Evolutionary conservation across 2,329 filamentous ascomycete genomes (phyloP), one percentile per base, ranked within the genome.

Genomic region (Colletotrichum euphorbiae): DNA sequence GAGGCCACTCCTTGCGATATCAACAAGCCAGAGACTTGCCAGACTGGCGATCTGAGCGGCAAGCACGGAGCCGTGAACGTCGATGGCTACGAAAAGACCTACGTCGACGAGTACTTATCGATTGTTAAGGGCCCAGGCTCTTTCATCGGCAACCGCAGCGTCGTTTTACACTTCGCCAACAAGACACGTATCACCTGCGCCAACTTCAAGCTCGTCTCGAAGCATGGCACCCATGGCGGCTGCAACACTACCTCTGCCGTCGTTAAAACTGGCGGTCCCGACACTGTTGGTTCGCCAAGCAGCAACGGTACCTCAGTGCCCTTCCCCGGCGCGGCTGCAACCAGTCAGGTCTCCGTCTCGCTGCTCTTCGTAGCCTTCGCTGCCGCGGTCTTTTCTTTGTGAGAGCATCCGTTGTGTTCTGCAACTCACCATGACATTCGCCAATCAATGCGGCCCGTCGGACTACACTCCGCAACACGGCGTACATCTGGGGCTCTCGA

Each of bases 41-140:
- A 95, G 79, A 87, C 92, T 11, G 92, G 93, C 71, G 92, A 95
- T 76, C 82, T 94, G 63, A 87, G 87, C 73, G 92, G 92, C 75
- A 95, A 95, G 81, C 82, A 91, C 74, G 91, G 91, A 70, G 83
- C 83, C 69, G 85, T 92, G 73, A 48, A 43, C 42, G 31, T 48
- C 2, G 83, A 84, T 70, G 80, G 84, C 12, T 89, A 84, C 74
- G 75, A 76, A 31, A 78, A 76, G 62, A 80, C 78, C 55, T 91
- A 87, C 79, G 74, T 77, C 67, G 90, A 92, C 74, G 76, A 79
- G 21, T 92, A 84, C 74, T 79, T 84, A n/a, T 87, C 89, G 4
- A 84, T 88, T 36, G 73, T 80, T 48, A 75, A 81, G 13, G 84
- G 83, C 40, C 77, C 82, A 45, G 81, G 81, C 6, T 80, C 85